These are phyloP conservation scores for Cercospora sp. DNA, from an alignment of 2,329 filamentous ascomycete species.

Conservation along the genomic window DNA sequence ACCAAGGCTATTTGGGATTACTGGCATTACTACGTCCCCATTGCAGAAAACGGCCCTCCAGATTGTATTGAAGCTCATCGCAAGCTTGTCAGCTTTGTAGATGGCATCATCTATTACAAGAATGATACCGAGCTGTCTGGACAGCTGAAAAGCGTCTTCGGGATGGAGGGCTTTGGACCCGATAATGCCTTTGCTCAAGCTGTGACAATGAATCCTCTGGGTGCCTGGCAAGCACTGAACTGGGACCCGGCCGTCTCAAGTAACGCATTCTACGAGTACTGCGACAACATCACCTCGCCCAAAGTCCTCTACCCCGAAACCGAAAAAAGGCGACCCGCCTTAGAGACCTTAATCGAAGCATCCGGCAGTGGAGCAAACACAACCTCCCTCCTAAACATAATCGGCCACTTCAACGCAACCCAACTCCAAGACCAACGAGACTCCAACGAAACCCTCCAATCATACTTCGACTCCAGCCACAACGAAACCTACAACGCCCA, in stretches of 20 bases:
- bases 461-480: slow-evolving; percentile 52
- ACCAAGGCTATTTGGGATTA: slow-evolving; percentile 72
- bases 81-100: slow-evolving; percentile 59
- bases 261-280: slow-evolving; percentile 55
- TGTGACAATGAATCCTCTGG: slow-evolving; percentile 35
- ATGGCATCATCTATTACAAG: slow-evolving; percentile 57
- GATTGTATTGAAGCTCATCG: slow-evolving; percentile 67
- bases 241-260: slow-evolving; percentile 61
- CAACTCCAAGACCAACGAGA: slow-evolving; percentile 43
- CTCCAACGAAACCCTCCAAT: slow-evolving; percentile 47
- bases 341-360: slow-evolving; percentile 48
- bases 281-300: slow-evolving; percentile 56
- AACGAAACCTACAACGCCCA: slow-evolving; percentile 43
- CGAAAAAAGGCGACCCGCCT: slow-evolving; percentile 42
- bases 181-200: slow-evolving; percentile 56
- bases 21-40: slow-evolving; percentile 63
- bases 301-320: slow-evolving; percentile 48
- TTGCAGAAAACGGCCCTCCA: slow-evolving; percentile 57
- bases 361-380: slow-evolving; percentile 51
- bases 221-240: slow-evolving; percentile 57
- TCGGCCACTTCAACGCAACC: slow-evolving; percentile 56
- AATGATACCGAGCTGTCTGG: slow-evolving; percentile 46
- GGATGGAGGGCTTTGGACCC: slow-evolving; percentile 51
- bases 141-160: slow-evolving; percentile 57
- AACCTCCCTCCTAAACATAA: slow-evolving; percentile 58